These are phyloP conservation scores for Stereocaulon alpinum DNA, from an alignment of 495 filamentous ascomycete genomes.

Conservation along the genomic window DNA sequence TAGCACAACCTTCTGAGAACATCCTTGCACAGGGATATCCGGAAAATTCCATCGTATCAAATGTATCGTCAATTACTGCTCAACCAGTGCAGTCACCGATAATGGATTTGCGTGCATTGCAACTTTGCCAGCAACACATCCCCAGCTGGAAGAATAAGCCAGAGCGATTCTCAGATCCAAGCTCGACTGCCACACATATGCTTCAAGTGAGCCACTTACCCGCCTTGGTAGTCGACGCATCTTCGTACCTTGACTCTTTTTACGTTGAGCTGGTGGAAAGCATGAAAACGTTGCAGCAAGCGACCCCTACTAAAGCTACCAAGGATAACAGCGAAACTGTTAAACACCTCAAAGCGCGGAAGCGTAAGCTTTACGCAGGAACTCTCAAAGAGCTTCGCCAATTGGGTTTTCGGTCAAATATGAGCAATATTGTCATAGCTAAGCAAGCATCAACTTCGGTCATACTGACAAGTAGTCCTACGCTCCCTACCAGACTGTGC, in stretches of 20 bases:
- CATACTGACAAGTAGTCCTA: slow-evolving; percentile 48
- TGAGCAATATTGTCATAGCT: slow-evolving; percentile 54
- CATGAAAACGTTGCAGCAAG: slow-evolving; percentile 62
- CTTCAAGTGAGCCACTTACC: slow-evolving; percentile 43
- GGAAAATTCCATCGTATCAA: background rate
- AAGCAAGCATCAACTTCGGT: slow-evolving; percentile 60
- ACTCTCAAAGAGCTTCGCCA: slow-evolving; percentile 67
- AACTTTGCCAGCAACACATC: slow-evolving; percentile 42
- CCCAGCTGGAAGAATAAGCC: slow-evolving; percentile 51
- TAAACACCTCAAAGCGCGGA: slow-evolving; percentile 78
- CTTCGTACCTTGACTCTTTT: slow-evolving; percentile 55
- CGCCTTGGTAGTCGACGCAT: slow-evolving; percentile 41
- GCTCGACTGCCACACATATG: slow-evolving; percentile 56
- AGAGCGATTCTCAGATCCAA: slow-evolving; percentile 57
- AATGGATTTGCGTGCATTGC: slow-evolving; percentile 37
- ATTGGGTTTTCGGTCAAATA: slow-evolving; percentile 81
- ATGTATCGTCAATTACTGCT: slow-evolving; percentile 8
- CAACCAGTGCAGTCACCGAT: slow-evolving; percentile 19
- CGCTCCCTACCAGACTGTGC: background rate
- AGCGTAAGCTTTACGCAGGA: slow-evolving; percentile 85
- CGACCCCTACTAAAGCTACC: slow-evolving; percentile 64
- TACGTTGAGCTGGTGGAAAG: slow-evolving; percentile 52
- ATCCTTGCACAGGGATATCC: slow-evolving; percentile 53
- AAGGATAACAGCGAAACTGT: slow-evolving; percentile 74
- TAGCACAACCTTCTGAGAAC: slow-evolving; percentile 58